A percentile compares a stretch with the other conserved stretches of the same genome.
Conservation (phyloP, 73 alveolate genomes). For the Symbiodinium natans region DNA sequence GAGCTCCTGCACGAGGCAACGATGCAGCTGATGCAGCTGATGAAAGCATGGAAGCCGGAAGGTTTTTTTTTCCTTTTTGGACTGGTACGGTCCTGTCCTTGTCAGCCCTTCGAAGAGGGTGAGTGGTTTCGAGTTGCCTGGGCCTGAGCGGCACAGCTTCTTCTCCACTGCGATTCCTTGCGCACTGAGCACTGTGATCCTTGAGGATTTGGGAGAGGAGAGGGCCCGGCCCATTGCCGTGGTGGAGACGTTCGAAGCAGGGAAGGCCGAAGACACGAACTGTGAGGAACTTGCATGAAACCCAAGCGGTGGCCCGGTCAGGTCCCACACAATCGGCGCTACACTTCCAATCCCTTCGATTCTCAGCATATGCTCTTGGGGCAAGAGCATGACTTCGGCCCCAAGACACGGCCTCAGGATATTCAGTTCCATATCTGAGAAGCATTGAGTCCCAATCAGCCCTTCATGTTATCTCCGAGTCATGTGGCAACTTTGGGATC, state of each 20-base stretch:
- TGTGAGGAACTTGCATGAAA: no score
- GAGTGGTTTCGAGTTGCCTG: conserved; percentile 61
- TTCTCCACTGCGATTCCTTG: not conserved
- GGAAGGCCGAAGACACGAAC: no score
- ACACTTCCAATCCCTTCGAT: conserved; percentile 52
- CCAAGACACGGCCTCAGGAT: not conserved
- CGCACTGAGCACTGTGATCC: no score
- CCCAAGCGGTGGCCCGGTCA: no score
- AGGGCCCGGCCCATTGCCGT: conserved; percentile 47
- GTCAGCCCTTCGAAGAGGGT: conserved; percentile 91
- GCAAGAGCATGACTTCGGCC: conserved; percentile 81
- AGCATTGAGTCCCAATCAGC: not conserved
- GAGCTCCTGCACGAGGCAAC: conserved; percentile 71
- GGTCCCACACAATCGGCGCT: conserved; percentile 88
- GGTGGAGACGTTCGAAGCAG: conserved; percentile 50
- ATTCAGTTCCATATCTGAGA: not conserved
- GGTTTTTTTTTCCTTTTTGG: no score
- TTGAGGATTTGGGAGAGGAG: conserved; percentile 60
- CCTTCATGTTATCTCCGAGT: no score
- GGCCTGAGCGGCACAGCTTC: not conserved
- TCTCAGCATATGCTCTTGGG: conserved; percentile 88
- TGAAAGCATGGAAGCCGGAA: no score
- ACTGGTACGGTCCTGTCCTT: not conserved
- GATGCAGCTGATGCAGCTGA: no score
- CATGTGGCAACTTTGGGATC: no score